Evolutionary conservation across 225 moss, liverwort and hornwort species (phyloP).

Genomic region (Marchantia polymorpha): DNA sequence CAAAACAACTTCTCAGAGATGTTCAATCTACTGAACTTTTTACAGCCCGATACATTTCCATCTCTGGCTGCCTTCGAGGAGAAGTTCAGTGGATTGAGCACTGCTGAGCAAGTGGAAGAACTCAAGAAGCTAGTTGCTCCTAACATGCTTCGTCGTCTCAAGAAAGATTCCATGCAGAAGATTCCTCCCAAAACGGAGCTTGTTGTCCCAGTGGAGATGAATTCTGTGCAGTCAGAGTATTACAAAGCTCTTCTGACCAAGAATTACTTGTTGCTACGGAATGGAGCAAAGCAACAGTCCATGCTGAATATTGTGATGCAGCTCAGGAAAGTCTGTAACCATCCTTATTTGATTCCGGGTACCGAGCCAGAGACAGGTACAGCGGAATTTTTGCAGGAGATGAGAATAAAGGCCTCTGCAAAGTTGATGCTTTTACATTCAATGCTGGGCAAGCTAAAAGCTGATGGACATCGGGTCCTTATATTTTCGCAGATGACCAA

Average conservation of each 20-base stretch:
- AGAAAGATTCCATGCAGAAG: conserved; percentile 70
- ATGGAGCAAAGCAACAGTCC: conserved; percentile 56
- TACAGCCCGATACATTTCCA: conserved; percentile 67
- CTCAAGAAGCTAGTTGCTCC: conserved; percentile 71
- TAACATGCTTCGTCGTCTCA: conserved; percentile 75
- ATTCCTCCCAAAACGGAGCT: conserved; percentile 60
- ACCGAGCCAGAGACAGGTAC: conserved; percentile 61
- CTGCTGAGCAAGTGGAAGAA: conserved; percentile 71
- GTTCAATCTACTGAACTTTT: conserved; percentile 68
- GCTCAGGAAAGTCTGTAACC: conserved; percentile 81
- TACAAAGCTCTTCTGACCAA: conserved; percentile 74
- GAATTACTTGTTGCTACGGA: conserved; percentile 70
- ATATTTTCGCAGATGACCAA: conserved; percentile 76
- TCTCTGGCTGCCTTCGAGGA: conserved; percentile 71
- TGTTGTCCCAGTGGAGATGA: conserved; percentile 70
- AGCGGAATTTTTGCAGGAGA: conserved; percentile 61
- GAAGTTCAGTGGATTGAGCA: conserved; percentile 56
- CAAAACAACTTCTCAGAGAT: conserved; percentile 66
- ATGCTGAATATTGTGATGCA: conserved; percentile 83
- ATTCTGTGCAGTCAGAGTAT: conserved; percentile 67
- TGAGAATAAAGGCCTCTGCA: conserved; percentile 84
- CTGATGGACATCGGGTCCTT: conserved; percentile 67
- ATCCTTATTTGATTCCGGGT: conserved; percentile 76
- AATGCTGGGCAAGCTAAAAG: conserved; percentile 71
- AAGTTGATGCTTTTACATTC: conserved; percentile 84